Base-by-base conservation (phyloP, 2,329 filamentous ascomycete species). In the Colletotrichum tropicicola region DNA sequence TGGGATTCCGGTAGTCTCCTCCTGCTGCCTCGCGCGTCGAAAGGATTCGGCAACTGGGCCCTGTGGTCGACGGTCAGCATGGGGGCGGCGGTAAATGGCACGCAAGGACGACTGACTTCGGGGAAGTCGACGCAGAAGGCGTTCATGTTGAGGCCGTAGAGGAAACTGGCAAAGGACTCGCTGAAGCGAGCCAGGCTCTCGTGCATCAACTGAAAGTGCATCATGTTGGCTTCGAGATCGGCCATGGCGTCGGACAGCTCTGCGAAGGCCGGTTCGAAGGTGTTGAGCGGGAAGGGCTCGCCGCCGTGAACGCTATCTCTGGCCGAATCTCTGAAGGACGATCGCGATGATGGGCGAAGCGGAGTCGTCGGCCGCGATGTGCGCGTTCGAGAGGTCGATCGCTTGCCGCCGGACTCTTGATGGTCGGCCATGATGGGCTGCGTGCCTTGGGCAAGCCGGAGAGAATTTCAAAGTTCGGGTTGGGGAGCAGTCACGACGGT, bases 91-190 rank as follows among this genome's bases (percentile, higher is more conserved):
- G 58, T 55, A 41, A 67, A 55, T 8, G 32, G 43, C n/a, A 10
- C 45, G 25, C 13, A 19, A 59, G 59, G 49, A 21, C 12, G 49
- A 52, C 75, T 54, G 80, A 94, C 94, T 88, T 99, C 96, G 0
- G 94, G 92, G 69, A 98, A 99, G 77, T 99, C 96, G 30, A 98
- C 94, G 77, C 95, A 98, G 76, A 98, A 99, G 1, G 96, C 96
- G 78, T 98, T 98, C 94, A 99, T 98, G 75, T 98, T 98, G 75
- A 99, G 78, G 2, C 96, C 96, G 73, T 98, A 99, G 47, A 99
- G 80, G 73, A 99, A 98, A 71, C 91, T 93, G 1, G 94, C 94
- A 78, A 99, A 99, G 74, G 92, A 97, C 83, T 99, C 96, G 78
- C 91, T 95, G 79, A 99, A 99, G 25, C 96, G 89, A 23, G 93